Evolutionary conservation across 2,329 filamentous ascomycete species (phyloP).

Genomic region (Xylaria sp.): DNA sequence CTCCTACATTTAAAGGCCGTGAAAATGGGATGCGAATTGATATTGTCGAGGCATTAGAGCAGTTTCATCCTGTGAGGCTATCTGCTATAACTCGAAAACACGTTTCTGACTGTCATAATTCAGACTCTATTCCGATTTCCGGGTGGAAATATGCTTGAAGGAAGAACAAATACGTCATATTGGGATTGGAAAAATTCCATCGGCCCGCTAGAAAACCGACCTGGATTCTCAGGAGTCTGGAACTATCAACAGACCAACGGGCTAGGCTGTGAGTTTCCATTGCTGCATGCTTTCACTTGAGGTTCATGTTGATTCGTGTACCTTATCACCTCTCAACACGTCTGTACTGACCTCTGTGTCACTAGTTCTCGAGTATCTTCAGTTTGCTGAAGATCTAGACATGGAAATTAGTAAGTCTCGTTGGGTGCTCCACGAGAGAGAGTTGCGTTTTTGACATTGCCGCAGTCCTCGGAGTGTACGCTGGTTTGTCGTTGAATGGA

Average conservation of each 20-base stretch:
- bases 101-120: slow-evolving; percentile 8
- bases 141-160: slow-evolving; percentile 71
- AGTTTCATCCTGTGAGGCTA: slow-evolving; percentile 58
- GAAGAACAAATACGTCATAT: slow-evolving; percentile 53
- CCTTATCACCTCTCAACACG: background rate
- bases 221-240: slow-evolving; percentile 68
- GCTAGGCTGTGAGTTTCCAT: slow-evolving; percentile 54
- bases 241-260: slow-evolving; percentile 70
- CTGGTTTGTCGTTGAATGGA: slow-evolving; percentile 65
- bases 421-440: background rate
- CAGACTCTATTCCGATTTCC: slow-evolving; percentile 70
- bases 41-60: slow-evolving; percentile 62
- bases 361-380: slow-evolving; percentile 66
- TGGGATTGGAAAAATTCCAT: slow-evolving; percentile 66
- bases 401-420: slow-evolving; percentile 58
- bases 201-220: slow-evolving; percentile 63
- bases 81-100: background rate
- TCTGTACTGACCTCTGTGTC: background rate
- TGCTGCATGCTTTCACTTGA: background rate
- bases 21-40: slow-evolving; percentile 68
- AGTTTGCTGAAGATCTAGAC: slow-evolving; percentile 69
- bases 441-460: slow-evolving; percentile 15
- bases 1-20: slow-evolving; percentile 66
- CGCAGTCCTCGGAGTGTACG: slow-evolving; percentile 65
- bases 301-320: background rate